These are phyloP conservation scores for Batkoa obscura DNA, from an alignment of 371 early-diverging fungal species.

Conservation along the genomic window DNA sequence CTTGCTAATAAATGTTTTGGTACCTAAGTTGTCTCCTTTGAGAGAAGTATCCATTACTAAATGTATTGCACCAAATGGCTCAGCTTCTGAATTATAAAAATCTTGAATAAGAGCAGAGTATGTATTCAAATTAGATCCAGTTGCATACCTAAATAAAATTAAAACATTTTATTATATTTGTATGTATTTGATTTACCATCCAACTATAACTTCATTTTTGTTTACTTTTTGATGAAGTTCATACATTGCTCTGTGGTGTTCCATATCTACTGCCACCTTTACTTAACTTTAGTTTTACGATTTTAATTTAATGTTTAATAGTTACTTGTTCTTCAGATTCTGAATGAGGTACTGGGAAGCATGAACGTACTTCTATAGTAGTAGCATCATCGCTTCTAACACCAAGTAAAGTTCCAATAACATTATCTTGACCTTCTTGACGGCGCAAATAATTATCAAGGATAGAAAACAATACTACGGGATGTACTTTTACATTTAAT, in stretches of 20 bases:
- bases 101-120: constrained; percentile 70
- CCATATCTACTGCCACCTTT: constrained; percentile 66
- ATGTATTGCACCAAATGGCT: constrained; percentile 66
- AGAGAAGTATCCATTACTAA: constrained; percentile 69
- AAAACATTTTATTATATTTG: too few species aligned
- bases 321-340: constrained; percentile 36
- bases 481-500: constrained; percentile 32
- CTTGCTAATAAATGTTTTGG: constrained; percentile 56
- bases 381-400: constrained; percentile 64
- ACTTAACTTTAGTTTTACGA: background rate
- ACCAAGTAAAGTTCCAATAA: constrained; percentile 78
- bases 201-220: constrained; percentile 71
- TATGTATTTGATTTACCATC: constrained; percentile 39
- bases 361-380: constrained; percentile 70
- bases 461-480: constrained; percentile 77
- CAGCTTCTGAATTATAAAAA: constrained; percentile 61
- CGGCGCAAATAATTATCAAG: constrained; percentile 82
- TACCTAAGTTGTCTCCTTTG: constrained; percentile 44
- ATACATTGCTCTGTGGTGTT: constrained; percentile 69
- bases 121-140: constrained; percentile 44
- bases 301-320: too few species aligned
- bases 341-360: constrained; percentile 66
- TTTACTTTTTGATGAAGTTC: constrained; percentile 74
- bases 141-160: constrained; percentile 32
- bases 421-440: constrained; percentile 56